These are phyloP conservation scores for Porcisia deanei DNA, from an alignment of 208 protist species.

Conservation along the genomic window DNA sequence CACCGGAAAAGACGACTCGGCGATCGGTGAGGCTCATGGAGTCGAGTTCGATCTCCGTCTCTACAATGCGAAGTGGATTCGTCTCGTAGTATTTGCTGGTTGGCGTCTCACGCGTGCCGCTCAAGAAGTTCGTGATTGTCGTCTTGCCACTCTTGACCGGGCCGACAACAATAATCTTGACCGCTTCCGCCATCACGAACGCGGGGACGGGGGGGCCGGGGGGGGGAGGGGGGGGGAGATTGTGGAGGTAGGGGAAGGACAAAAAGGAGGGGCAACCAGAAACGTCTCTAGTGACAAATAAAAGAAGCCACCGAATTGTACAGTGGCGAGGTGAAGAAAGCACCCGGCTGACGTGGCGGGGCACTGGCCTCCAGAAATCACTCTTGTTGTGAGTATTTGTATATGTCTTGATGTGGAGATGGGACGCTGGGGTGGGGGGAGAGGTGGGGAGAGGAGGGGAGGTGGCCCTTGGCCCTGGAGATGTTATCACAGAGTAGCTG, in stretches of 20 bases:
- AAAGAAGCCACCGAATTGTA: not conserved
- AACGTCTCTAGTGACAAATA: slow-evolving; percentile 1
- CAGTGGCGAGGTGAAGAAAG: not conserved
- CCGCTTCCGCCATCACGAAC: slow-evolving; percentile 44
- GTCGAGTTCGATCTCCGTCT: slow-evolving; percentile 82
- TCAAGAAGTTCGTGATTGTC: slow-evolving; percentile 83
- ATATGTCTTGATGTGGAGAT: not conserved
- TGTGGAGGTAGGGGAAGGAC: too few species aligned
- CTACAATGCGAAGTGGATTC: slow-evolving; percentile 85
- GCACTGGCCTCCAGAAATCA: not conserved
- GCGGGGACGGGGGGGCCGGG: not conserved
- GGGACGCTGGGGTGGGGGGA: too few species aligned
- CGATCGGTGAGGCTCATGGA: slow-evolving; percentile 43
- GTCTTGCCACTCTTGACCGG: slow-evolving; percentile 86
- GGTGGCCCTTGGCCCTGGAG: not conserved
- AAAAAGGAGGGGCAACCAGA: slow-evolving; percentile 4
- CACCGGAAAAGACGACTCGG: slow-evolving; percentile 63
- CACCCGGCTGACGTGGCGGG: not conserved
- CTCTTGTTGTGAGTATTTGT: not conserved
- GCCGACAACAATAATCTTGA: slow-evolving; percentile 88
- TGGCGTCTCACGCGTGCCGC: slow-evolving; percentile 74
- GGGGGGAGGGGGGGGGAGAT: too few species aligned
- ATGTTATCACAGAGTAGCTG: not conserved
- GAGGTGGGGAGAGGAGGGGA: too few species aligned
- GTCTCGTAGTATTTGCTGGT: slow-evolving; percentile 87